These are phyloP conservation scores for Balansia obtecta DNA, from an alignment of 2,329 filamentous ascomycete species.

Conservation along the genomic window DNA sequence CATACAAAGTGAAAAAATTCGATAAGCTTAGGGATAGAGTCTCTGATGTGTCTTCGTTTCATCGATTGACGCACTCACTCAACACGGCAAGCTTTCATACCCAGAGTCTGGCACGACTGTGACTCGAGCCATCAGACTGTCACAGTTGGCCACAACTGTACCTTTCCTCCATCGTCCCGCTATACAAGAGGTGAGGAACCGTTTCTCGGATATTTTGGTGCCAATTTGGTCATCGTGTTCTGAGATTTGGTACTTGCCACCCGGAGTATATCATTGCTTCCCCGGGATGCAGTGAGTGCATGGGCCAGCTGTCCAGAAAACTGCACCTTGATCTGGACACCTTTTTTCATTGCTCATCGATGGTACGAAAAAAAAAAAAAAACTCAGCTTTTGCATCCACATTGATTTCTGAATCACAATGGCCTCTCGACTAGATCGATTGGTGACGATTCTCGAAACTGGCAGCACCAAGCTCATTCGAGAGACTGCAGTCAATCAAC, in stretches of 20 bases:
- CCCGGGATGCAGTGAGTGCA: constrained; percentile 9
- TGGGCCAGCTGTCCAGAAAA: constrained; percentile 7
- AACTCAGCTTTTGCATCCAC: constrained; percentile 13
- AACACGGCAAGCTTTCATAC: not conserved
- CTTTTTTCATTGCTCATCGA: not conserved
- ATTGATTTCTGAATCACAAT: constrained; percentile 4
- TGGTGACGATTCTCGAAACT: constrained; percentile 89
- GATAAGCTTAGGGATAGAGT: too few relatives aligned
- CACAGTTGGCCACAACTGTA: not conserved
- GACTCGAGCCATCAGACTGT: not conserved
- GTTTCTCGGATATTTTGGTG: not conserved
- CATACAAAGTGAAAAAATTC: too few relatives aligned
- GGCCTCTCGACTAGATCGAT: constrained; percentile 57
- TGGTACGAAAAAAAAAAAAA: constrained; percentile 5
- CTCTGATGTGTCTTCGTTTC: too few relatives aligned
- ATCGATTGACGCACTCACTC: not conserved
- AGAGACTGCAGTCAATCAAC: constrained; percentile 91
- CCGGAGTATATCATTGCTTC: not conserved
- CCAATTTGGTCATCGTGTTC: not conserved
- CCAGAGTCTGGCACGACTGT: too few relatives aligned
- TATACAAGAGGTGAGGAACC: not conserved
- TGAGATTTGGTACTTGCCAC: not conserved
- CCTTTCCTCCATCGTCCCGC: not conserved
- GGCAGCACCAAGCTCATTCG: constrained; percentile 92
- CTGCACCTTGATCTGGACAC: constrained; percentile 10